phyloP scores from a whole-genome alignment of 2,329 filamentous ascomycete species.

The Aspergillus vadensis region DNA sequence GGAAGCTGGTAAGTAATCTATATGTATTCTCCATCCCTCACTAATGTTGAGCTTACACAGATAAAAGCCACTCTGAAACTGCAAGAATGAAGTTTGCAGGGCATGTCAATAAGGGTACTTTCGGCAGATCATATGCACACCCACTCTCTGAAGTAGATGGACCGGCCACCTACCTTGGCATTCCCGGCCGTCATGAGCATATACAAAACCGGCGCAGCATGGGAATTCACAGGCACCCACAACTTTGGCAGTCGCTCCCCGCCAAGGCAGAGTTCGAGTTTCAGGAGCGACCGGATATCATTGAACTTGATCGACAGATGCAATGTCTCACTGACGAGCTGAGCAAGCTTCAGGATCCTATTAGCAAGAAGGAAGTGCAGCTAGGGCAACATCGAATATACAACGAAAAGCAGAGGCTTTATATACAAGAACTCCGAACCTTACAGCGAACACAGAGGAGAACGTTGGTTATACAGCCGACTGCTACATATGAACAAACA shows the following conservation, averaged over 20 bases:
- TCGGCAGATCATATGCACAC: slow-evolving; percentile 13
- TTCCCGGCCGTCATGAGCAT: slow-evolving; percentile 16
- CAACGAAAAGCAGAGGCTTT: not conserved
- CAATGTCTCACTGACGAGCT: not conserved
- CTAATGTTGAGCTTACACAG: slow-evolving; percentile 5
- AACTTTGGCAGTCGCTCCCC: slow-evolving; percentile 18
- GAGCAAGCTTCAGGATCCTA: not conserved
- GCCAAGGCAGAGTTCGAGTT: slow-evolving; percentile 22
- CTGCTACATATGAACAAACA: slow-evolving; percentile 10
- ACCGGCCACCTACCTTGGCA: slow-evolving; percentile 18
- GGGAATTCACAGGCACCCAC: slow-evolving; percentile 16
- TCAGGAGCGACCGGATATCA: slow-evolving; percentile 7
- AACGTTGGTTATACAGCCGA: not conserved
- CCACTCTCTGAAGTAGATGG: slow-evolving; percentile 20
- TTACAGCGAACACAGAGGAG: slow-evolving; percentile 2
- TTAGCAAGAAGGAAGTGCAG: not conserved
- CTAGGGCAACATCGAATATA: slow-evolving; percentile 5
- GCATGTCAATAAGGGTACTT: slow-evolving; percentile 4
- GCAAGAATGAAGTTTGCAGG: slow-evolving; percentile 13
- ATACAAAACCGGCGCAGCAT: slow-evolving; percentile 24
- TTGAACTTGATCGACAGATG: not conserved
- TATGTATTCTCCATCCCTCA: not conserved
- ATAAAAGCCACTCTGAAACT: slow-evolving; percentile 10
- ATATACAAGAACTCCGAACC: not conserved
- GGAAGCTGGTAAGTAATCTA: slow-evolving; percentile 13